Conservation (phyloP, 768 basidiomycete genomes). For the Termitomyces sp. region DNA sequence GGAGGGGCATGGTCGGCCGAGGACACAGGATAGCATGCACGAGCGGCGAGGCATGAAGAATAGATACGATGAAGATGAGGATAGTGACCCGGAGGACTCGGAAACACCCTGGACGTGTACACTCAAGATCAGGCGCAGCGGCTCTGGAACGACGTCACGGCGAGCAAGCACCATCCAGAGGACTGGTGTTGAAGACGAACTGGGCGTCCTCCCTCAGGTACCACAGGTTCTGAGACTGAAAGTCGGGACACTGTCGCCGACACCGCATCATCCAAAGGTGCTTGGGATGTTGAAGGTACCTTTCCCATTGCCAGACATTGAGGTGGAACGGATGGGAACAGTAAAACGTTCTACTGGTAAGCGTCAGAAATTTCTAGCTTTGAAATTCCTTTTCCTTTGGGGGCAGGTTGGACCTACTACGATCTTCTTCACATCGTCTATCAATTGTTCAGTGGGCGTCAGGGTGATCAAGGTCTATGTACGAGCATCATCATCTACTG, state of each 20-base stretch:
- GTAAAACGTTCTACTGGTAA: slow-evolving; percentile 42
- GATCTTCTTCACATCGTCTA: too few species aligned
- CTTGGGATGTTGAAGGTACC: slow-evolving; percentile 89
- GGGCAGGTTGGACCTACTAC: not conserved
- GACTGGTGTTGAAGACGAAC: slow-evolving; percentile 8
- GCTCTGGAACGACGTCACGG: slow-evolving; percentile 12
- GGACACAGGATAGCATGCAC: slow-evolving; percentile 2
- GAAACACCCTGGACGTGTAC: slow-evolving; percentile 95
- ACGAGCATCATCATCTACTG: not conserved
- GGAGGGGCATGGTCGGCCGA: slow-evolving; percentile 8
- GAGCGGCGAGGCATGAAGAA: slow-evolving; percentile 1
- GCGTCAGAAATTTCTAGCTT: slow-evolving; percentile 19
- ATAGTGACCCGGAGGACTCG: slow-evolving; percentile 93
- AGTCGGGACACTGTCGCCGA: slow-evolving; percentile 83
- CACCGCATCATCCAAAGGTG: slow-evolving; percentile 94
- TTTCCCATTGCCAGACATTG: slow-evolving; percentile 80
- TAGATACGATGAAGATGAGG: slow-evolving; percentile 40
- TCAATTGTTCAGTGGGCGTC: not conserved
- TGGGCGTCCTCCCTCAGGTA: slow-evolving; percentile 9
- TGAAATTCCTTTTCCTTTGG: not conserved
- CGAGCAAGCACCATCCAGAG: slow-evolving; percentile 8
- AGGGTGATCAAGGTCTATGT: not conserved
- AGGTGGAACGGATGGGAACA: slow-evolving; percentile 55
- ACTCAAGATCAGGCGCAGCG: slow-evolving; percentile 52
- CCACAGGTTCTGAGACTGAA: slow-evolving; percentile 47